Percentiles rank a stretch among this genome's conserved stretches.
phyloP scores from a whole-genome alignment of 1,284 basidiomycete species.

The Cutaneotrichosporon mucoides region DNA sequence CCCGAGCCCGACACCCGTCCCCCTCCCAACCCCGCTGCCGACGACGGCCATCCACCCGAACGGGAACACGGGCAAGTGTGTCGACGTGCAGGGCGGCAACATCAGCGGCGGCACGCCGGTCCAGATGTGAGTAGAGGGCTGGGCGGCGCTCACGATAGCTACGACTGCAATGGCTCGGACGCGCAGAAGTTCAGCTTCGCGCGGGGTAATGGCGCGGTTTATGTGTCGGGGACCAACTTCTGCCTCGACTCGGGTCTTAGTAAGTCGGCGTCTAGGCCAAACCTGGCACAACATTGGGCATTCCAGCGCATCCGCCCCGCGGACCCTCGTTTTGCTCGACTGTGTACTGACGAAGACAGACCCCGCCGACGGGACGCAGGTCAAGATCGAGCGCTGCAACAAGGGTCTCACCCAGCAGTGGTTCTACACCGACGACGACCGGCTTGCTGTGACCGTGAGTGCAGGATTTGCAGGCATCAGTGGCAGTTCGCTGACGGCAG shows the following conservation, averaged over 20 bases:
- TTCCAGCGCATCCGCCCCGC: too few relatives aligned
- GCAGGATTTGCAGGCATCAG: too few relatives aligned
- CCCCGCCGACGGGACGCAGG: constrained; percentile 7
- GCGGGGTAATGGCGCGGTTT: constrained; percentile 19
- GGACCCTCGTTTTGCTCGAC: too few relatives aligned
- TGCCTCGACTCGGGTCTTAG: constrained; percentile 28
- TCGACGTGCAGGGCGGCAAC: constrained; percentile 18
- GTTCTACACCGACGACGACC: constrained; percentile 15
- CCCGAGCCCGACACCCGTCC: not conserved
- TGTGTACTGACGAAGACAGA: not conserved
- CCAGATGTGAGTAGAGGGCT: not conserved
- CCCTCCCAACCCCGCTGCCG: constrained; percentile 5
- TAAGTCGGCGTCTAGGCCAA: too few relatives aligned
- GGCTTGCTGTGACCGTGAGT: constrained; percentile 7
- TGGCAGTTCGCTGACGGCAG: not conserved
- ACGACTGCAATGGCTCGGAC: constrained; percentile 28
- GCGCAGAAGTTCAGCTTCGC: constrained; percentile 28
- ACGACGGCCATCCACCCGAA: constrained; percentile 30
- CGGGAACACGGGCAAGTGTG: constrained; percentile 28
- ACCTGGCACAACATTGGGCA: too few relatives aligned
- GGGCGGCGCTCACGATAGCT: constrained; percentile 1
- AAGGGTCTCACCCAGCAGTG: constrained; percentile 10
- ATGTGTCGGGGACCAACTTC: constrained; percentile 17
- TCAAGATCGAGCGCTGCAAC: constrained; percentile 18
- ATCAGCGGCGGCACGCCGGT: constrained; percentile 19